These are phyloP conservation scores for Teunomyces cretensis DNA, from an alignment of 805 yeast species.

Conservation along the genomic window DNA sequence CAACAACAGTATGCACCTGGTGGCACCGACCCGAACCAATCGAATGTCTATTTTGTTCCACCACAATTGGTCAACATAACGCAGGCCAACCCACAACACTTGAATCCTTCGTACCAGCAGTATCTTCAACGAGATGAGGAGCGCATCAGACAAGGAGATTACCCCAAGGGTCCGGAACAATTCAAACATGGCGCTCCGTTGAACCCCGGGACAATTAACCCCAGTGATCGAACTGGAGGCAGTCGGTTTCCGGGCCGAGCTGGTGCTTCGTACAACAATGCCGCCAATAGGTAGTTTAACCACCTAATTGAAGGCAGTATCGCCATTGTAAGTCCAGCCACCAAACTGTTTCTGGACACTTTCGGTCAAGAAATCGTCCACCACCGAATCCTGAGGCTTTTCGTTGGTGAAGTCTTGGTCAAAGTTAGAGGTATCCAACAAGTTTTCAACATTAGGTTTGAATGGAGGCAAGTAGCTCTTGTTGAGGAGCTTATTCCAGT, in stretches of 20 bases:
- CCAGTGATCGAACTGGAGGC: constrained; percentile 23
- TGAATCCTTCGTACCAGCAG: constrained; percentile 38
- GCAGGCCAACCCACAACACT: constrained; percentile 33
- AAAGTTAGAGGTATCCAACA: constrained; percentile 89
- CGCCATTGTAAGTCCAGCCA: constrained; percentile 96
- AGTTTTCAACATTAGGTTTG: constrained; percentile 84
- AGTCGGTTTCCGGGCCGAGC: constrained; percentile 37
- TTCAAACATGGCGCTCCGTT: constrained; percentile 38
- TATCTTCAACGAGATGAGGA: constrained; percentile 31
- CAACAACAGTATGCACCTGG: not conserved
- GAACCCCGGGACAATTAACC: constrained; percentile 21
- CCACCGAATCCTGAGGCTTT: constrained; percentile 92
- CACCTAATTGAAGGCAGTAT: constrained; percentile 20
- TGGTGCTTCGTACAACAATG: constrained; percentile 36
- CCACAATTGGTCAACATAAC: constrained; percentile 39
- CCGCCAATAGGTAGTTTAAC: constrained; percentile 26
- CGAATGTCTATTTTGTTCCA: constrained; percentile 26
- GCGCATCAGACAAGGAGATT: constrained; percentile 30
- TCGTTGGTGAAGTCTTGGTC: constrained; percentile 91
- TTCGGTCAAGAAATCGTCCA: constrained; percentile 86
- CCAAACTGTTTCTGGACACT: constrained; percentile 98
- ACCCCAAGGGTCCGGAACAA: constrained; percentile 25
- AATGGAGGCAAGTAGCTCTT: constrained; percentile 95
- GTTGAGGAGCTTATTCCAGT: constrained; percentile 79
- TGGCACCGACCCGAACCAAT: not conserved